Percentiles rank a stretch among this genome's conserved stretches.
phyloP scores from a whole-genome alignment of 306 rosid genomes.

The Lathyrus sativus region DNA sequence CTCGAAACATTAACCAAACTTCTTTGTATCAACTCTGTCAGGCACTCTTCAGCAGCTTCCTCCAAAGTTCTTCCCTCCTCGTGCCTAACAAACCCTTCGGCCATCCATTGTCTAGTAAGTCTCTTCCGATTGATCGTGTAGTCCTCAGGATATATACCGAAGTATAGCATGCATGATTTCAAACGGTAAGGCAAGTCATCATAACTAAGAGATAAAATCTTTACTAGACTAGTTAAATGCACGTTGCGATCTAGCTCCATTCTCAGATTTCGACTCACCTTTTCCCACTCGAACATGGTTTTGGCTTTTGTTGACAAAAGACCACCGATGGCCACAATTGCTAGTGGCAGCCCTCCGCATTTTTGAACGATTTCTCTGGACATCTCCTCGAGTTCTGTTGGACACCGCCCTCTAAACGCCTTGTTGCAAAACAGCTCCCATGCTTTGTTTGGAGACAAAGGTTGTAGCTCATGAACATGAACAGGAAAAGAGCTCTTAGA shows the following conservation, averaged over 20 bases:
- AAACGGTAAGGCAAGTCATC: conserved; percentile 37
- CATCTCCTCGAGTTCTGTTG: conserved; percentile 4
- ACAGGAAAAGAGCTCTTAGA: conserved; percentile 13
- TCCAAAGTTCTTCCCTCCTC: conserved; percentile 30
- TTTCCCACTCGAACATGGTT: conserved; percentile 34
- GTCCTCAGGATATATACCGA: conserved; percentile 44
- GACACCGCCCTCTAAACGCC: conserved; percentile 33
- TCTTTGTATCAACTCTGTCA: conserved; percentile 41
- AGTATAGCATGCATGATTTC: conserved; percentile 40
- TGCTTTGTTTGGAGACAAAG: background rate
- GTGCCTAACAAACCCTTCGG: conserved; percentile 37
- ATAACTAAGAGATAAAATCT: conserved; percentile 37
- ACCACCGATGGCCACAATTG: conserved; percentile 41
- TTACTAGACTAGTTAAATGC: conserved; percentile 5
- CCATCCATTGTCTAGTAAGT: conserved; percentile 42
- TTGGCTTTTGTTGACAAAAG: conserved; percentile 39
- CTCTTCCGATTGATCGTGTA: conserved; percentile 24
- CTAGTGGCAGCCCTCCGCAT: conserved; percentile 41
- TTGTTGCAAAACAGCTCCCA: conserved; percentile 41
- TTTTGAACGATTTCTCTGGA: conserved; percentile 34
- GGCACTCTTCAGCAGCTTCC: conserved; percentile 35
- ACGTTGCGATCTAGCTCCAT: conserved; percentile 29
- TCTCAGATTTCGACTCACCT: conserved; percentile 10
- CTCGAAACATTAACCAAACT: conserved; percentile 34
- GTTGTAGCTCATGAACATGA: conserved; percentile 22